These are phyloP conservation scores for Candida ipomoeae DNA, from an alignment of 805 yeast genomes.

Conservation along the genomic window DNA sequence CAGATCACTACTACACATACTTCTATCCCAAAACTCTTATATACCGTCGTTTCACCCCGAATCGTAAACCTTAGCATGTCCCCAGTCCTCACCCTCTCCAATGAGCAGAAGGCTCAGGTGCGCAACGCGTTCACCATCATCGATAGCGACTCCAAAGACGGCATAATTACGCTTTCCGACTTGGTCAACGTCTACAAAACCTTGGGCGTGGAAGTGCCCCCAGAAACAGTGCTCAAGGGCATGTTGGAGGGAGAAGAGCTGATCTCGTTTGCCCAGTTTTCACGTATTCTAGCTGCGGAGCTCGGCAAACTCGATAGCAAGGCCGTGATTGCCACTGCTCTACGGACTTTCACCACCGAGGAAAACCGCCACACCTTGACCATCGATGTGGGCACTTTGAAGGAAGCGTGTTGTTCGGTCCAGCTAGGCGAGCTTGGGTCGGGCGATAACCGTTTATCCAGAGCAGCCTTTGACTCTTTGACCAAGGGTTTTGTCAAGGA, in stretches of 20 bases:
- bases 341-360: slow-evolving; percentile 47
- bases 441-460: slow-evolving; percentile 38
- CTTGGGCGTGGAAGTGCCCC: slow-evolving; percentile 45
- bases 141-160: slow-evolving; percentile 76
- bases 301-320: slow-evolving; percentile 47
- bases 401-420: slow-evolving; percentile 43
- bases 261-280: slow-evolving; percentile 61
- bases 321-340: slow-evolving; percentile 54
- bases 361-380: slow-evolving; percentile 32
- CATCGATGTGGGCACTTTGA: slow-evolving; percentile 47
- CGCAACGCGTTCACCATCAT: slow-evolving; percentile 74
- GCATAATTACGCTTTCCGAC: slow-evolving; percentile 53
- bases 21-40: background rate
- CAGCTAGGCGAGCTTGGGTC: slow-evolving; percentile 46
- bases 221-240: slow-evolving; percentile 37
- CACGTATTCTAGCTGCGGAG: slow-evolving; percentile 57
- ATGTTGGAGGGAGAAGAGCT: slow-evolving; percentile 50
- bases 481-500: slow-evolving; percentile 54
- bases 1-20: background rate
- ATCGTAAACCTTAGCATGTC: background rate
- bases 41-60: too few species aligned
- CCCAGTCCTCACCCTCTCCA: slow-evolving; percentile 45
- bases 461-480: slow-evolving; percentile 46
- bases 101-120: slow-evolving; percentile 60
- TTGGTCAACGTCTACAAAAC: slow-evolving; percentile 50